Conservation (phyloP, 1,284 basidiomycete genomes). For the Inonotus obliquus region DNA sequence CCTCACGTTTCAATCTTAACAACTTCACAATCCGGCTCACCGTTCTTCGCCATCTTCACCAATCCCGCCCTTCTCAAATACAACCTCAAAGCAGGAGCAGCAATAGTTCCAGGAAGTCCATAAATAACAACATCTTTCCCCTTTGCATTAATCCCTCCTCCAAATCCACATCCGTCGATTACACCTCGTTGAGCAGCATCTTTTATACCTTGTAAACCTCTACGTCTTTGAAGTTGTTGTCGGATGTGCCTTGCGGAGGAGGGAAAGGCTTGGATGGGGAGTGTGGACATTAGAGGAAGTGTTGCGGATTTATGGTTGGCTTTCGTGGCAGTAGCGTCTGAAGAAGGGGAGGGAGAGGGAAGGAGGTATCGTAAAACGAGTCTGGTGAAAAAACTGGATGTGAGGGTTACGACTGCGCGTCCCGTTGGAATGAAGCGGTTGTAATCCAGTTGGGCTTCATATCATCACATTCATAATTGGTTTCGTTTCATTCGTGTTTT, state of each 20-base stretch:
- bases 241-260: conserved; percentile 2
- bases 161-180: conserved; percentile 46
- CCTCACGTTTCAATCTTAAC: conserved; percentile 49
- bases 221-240: conserved; percentile 23
- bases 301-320: conserved; percentile 39
- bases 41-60: conserved; percentile 32
- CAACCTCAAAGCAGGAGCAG: conserved; percentile 32
- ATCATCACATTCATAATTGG: too few relatives aligned
- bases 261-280: conserved; percentile 28
- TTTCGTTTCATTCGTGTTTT: neutral
- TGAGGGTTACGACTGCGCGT: conserved; percentile 49
- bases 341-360: too few relatives aligned
- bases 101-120: conserved; percentile 52
- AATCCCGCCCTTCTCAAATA: conserved; percentile 44
- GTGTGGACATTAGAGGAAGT: conserved; percentile 41
- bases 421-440: conserved; percentile 53
- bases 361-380: too few relatives aligned
- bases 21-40: conserved; percentile 32
- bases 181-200: conserved; percentile 37
- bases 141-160: conserved; percentile 42
- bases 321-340: conserved; percentile 1
- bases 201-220: conserved; percentile 39
- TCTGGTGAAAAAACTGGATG: conserved; percentile 37
- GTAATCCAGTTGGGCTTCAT: conserved; percentile 64
- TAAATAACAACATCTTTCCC: conserved; percentile 53